Conservation (phyloP, 495 filamentous ascomycete genomes). For the Penicillium silybi region DNA sequence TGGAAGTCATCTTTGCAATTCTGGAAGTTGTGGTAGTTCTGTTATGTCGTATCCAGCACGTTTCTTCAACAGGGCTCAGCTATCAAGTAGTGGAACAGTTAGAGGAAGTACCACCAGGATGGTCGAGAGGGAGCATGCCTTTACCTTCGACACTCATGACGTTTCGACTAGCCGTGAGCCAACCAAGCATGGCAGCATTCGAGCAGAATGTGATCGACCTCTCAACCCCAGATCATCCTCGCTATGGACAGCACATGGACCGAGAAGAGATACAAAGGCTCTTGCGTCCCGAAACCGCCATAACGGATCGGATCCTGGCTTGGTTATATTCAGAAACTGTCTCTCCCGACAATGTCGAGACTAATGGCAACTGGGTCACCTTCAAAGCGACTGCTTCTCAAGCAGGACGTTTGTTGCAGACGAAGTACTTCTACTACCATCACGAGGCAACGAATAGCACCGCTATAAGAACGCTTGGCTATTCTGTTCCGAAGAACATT, state of each 20-base stretch:
- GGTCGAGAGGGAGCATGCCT: constrained; percentile 39
- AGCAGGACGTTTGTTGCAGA: constrained; percentile 51
- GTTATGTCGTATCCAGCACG: constrained; percentile 1
- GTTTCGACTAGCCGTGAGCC: constrained; percentile 52
- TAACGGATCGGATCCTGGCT: constrained; percentile 35
- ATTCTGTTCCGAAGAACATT: constrained; percentile 54
- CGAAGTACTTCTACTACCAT: constrained; percentile 52
- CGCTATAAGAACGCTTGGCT: constrained; percentile 51
- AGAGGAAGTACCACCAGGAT: constrained; percentile 38
- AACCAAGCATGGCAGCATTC: constrained; percentile 50
- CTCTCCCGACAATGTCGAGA: constrained; percentile 34
- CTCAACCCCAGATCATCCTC: constrained; percentile 55
- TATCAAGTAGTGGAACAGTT: constrained; percentile 46
- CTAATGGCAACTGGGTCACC: constrained; percentile 54
- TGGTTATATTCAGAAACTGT: constrained; percentile 53
- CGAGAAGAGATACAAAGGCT: constrained; percentile 50
- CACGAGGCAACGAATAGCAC: constrained; percentile 29
- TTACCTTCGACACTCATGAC: constrained; percentile 34
- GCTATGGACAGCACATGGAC: constrained; percentile 62
- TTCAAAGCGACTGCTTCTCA: constrained; percentile 47
- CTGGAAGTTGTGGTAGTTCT: constrained; percentile 8
- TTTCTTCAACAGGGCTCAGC: neutral
- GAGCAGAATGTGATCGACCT: constrained; percentile 60
- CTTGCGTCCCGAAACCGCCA: constrained; percentile 44
- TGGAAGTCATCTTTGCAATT: neutral